Base-by-base conservation (phyloP, 164 flowering plant genomes). In the Sedum album region DNA sequence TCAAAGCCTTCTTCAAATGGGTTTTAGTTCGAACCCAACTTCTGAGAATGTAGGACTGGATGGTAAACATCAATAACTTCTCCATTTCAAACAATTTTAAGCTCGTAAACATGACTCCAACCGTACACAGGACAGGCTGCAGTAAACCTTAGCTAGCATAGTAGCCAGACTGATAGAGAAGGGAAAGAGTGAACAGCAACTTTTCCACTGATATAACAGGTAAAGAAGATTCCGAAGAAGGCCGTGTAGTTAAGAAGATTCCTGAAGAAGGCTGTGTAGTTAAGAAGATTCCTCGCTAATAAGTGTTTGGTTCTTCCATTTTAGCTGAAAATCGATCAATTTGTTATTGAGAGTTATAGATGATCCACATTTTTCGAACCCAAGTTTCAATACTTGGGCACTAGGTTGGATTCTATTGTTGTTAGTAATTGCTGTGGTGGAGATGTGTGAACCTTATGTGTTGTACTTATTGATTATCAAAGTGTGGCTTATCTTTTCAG, bases 1-100 rank as follows among this genome's bases (percentile, higher is more conserved):
- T 28, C 97, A 90, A 72, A 73, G 74, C 65, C 71, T 86, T 73
- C 72, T 84, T 63, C 89, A 89, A 67, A 85, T 83, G 91, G 96
- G 90, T n/a, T 86, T 76, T 31, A 82, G 82, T 67, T 69, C 92
- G n/a, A 76, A 73, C 69, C 71, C 81, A n/a, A 74, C 84, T 9
- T 72, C 75, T 17, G 81, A 78, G 77, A 82, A 71, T 75, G 75
- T 81, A 70, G 88, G 83, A 70, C 72, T 74, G 44, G 81, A 81
- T 72, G 93, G 89, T 90, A 82, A 69, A n/a, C 21, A 17, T 60
- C 46, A 38, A 49, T 51, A 42, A 5, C 3, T 55, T 15, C 6
- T 17, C 51, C 49, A 61, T 35, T 2, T 64, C 20, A 14, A 4
- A 6, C 18, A 33, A 17, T 31, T 5, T 20, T 26, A 42, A 10